These are phyloP conservation scores for Paecilomyces formosus DNA, from an alignment of 2,329 filamentous ascomycete genomes.

Conservation along the genomic window DNA sequence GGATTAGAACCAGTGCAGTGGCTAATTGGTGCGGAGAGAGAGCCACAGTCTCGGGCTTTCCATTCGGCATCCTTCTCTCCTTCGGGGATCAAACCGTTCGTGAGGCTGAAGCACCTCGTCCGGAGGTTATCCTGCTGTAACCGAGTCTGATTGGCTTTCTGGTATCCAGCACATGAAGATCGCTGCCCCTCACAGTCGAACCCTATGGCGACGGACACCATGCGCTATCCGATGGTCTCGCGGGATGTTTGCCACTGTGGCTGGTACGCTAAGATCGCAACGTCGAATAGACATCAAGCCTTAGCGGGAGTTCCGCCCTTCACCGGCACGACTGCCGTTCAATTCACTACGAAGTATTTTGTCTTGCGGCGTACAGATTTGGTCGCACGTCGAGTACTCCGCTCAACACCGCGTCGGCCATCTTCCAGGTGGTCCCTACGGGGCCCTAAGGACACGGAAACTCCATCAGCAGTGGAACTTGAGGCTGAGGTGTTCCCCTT, in stretches of 20 bases:
- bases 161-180: background rate
- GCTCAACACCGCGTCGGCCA: background rate
- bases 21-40: background rate
- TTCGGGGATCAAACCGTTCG: background rate
- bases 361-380: background rate
- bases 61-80: background rate
- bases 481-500: background rate
- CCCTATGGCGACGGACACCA: background rate
- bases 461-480: background rate
- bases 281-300: background rate
- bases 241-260: background rate
- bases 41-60: background rate
- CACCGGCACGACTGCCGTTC: background rate
- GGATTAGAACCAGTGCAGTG: background rate
- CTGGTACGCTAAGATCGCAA: background rate
- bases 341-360: background rate
- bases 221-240: background rate
- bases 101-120: background rate
- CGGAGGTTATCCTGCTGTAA: background rate
- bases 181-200: background rate
- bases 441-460: background rate
- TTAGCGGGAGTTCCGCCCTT: background rate
- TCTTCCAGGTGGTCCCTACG: background rate
- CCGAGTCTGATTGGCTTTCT: background rate
- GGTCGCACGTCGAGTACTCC: background rate